Base-by-base conservation (phyloP, 1,139 yeast genomes). In the Yamadazyma triangularis region DNA sequence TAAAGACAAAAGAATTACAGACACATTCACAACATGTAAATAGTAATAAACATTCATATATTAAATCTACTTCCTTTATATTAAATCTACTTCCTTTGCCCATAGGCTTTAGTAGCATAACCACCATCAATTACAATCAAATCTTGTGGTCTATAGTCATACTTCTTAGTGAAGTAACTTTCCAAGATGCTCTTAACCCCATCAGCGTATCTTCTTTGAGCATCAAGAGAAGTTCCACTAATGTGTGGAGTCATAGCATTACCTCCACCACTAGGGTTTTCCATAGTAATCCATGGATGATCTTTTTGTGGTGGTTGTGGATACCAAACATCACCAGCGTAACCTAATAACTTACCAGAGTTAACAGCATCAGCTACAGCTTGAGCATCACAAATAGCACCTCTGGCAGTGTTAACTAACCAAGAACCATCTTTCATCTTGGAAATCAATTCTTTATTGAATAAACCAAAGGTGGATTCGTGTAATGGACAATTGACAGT, bases 211-310 rank as follows among this genome's bases (percentile, higher is more conserved):
- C 93, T 70, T 25, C 65, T 64, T 62, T 84, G 93, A 27, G 94
- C 91, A 56, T 83, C 93, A 45, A 84, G 62, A 29, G 86, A 77
- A 22, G 91, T 79, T 39, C 94, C 94, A 34, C 86, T 77, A 41
- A 79, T 74, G 52, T 84, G 94, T 19, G 91, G 89, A 32, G 87
- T 80, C 91, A 84, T 81, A 38, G 91, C 91, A 50, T 84, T 84
- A 45, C 91, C 91, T 25, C 75, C 82, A 35, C 85, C 85, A 44
- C 65, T 73, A 43, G 70, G 62, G 69, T 79, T 79, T 33, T 61
- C 53, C 80, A 82, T 76, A 18, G 64, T 40, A 65, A 88, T 70
- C 93, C 93, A 84, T 40, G 89, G 88, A 50, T 81, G 88, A 52
- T 73, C 71, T 38, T 61, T 59, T 42, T 87, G 86, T 22, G 93